Evolutionary conservation across 805 yeast genomes (phyloP), one percentile per base, ranked within the genome.

Genomic region (Metschnikowia lochheadii): DNA sequence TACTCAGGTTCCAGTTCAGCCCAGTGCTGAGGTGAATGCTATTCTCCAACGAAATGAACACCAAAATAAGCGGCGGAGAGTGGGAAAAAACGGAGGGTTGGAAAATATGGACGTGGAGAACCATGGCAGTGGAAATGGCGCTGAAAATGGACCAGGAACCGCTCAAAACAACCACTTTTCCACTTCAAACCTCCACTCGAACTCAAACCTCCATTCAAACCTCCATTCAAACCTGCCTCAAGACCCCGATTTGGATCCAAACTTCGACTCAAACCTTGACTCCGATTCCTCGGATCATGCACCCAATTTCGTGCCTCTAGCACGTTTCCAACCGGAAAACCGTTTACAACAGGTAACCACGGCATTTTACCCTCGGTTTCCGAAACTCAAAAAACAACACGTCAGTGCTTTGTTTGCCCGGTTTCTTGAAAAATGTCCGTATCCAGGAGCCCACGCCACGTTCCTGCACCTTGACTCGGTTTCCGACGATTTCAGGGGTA

Each of bases 301-400:
- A 40, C 58, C 56, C 13, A 39, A 40, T 4, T 68, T 54, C 47
- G 59, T 65, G 5, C 67, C 62, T 1, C 59, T 75, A 13, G 60
- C 59, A 5, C 42, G 46, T 3, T 65, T 76, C 34, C 50, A 47
- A 3, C 77, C 78, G 0, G 46, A 50, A 1, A 71, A 65, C 39
- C 59, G 72, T 37, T 61, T 65, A 40, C 66, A 72, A 34, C 78
- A 77, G 49, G 48, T 73, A 5, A 56, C 61, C 43, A 65, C 70
- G 3, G 59, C 73, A 2, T 57, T 66, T 5, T 52, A 76, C 11
- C 58, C 62, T 21, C 68, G 68, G 37, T 66, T 77, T 47, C 73
- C 71, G 6, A 64, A 62, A 13, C 52, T 74, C 4, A 56, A 61
- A 32, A 58, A 58, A 38, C 49, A 52, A 1, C 57, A 64, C 0